Evolutionary conservation across 2,329 filamentous ascomycete species (phyloP).

Genomic region (Epichloe uncinata): DNA sequence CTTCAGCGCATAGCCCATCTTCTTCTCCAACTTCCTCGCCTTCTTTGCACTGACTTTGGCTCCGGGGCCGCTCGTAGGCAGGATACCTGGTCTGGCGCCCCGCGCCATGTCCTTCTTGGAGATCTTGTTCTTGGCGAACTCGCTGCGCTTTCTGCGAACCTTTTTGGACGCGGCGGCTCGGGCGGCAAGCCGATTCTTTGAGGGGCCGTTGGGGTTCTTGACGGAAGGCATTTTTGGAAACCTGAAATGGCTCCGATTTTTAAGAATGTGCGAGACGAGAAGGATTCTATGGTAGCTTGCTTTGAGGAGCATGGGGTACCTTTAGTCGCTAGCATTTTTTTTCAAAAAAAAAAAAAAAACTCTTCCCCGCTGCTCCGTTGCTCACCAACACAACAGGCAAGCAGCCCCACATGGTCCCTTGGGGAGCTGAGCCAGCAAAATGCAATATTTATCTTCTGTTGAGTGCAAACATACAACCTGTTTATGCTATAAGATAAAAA

Average conservation of each 20-base stretch:
- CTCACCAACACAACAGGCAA: too few relatives aligned
- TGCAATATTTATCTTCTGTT: too few relatives aligned
- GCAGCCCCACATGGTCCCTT: too few relatives aligned
- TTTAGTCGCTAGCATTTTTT: too few relatives aligned
- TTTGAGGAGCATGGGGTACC: too few relatives aligned
- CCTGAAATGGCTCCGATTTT: neutral
- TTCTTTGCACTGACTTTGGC: conserved; percentile 40
- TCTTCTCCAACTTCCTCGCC: conserved; percentile 41
- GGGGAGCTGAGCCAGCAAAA: too few relatives aligned
- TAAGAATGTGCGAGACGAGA: too few relatives aligned
- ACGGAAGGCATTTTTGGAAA: conserved; percentile 35
- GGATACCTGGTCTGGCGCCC: conserved; percentile 37
- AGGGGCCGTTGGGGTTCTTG: conserved; percentile 44
- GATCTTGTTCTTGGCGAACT: conserved; percentile 24
- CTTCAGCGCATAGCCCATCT: conserved; percentile 37
- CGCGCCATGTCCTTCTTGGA: conserved; percentile 30
- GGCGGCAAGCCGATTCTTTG: conserved; percentile 39
- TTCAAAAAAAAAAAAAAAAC: too few relatives aligned
- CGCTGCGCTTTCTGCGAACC: conserved; percentile 27
- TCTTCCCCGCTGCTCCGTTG: too few relatives aligned
- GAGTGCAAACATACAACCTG: neutral
- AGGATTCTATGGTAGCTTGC: neutral
- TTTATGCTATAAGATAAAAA: neutral
- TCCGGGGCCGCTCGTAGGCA: conserved; percentile 42
- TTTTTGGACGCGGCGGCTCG: conserved; percentile 32